A percentile compares a stretch with the other conserved stretches of the same genome.
Conservation (phyloP, 2,329 filamentous ascomycete genomes). For the Parastagonospora nodorum region DNA sequence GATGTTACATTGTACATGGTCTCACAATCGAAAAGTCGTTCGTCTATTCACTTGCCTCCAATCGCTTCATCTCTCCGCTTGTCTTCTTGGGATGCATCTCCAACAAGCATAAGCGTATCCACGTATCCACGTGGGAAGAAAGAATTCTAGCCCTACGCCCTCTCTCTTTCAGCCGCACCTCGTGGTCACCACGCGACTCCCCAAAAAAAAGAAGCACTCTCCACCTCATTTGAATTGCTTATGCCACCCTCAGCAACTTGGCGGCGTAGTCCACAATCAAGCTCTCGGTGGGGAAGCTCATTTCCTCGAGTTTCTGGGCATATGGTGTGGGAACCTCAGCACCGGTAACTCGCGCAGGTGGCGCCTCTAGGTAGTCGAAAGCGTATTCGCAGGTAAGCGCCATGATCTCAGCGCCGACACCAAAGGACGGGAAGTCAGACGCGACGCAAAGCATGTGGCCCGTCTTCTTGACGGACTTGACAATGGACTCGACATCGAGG, state of each 20-base stretch:
- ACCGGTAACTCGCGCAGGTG: constrained; percentile 91
- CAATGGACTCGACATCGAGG: constrained; percentile 90
- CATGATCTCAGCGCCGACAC: constrained; percentile 89
- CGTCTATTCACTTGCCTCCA: no score
- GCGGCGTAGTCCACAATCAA: constrained; percentile 86
- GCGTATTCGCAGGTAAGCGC: constrained; percentile 96
- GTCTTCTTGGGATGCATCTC: background rate
- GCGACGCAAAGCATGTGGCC: constrained; percentile 88
- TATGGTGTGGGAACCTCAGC: constrained; percentile 98
- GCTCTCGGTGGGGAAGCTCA: constrained; percentile 90
- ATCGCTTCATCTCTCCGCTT: no score
- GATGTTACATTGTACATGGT: no score
- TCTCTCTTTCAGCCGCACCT: background rate
- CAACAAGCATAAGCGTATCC: background rate
- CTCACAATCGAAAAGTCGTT: no score
- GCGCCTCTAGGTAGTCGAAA: constrained; percentile 96
- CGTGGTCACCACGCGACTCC: background rate
- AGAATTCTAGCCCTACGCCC: no score
- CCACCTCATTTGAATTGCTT: constrained; percentile 27
- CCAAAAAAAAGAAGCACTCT: background rate
- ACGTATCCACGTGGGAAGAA: background rate
- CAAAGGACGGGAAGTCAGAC: constrained; percentile 94
- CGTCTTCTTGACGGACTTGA: constrained; percentile 99
- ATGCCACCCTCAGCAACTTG: constrained; percentile 79
- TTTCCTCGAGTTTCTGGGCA: constrained; percentile 87